Conservation (phyloP, 495 filamentous ascomycete species). For the Tirmania nivea region DNA sequence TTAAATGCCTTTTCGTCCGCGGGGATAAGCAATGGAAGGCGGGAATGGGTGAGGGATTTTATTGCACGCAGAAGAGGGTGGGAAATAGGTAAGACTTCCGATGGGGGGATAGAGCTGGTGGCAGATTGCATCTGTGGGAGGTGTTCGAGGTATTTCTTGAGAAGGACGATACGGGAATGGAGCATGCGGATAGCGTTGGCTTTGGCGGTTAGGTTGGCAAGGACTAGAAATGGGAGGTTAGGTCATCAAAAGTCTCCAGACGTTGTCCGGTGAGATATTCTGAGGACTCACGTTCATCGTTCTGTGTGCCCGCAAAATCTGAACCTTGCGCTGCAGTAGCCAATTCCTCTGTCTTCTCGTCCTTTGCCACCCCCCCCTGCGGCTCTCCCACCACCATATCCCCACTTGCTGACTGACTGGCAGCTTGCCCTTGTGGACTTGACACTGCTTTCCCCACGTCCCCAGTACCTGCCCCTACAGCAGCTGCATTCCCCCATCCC, state of each 20-base stretch:
- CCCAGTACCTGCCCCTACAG: constrained; percentile 23
- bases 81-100: constrained; percentile 31
- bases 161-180: constrained; percentile 57
- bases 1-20: constrained; percentile 30
- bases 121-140: constrained; percentile 28
- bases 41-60: constrained; percentile 36
- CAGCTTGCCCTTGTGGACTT: constrained; percentile 7
- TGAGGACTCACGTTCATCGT: constrained; percentile 24
- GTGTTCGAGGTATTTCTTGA: constrained; percentile 56
- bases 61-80: constrained; percentile 43
- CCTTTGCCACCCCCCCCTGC: constrained; percentile 16
- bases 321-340: constrained; percentile 14
- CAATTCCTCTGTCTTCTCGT: constrained; percentile 20
- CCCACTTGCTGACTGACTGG: constrained; percentile 19
- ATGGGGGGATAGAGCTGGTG: constrained; percentile 19
- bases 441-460: neutral
- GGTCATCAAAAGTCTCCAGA: neutral
- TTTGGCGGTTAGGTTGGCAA: constrained; percentile 57
- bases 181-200: constrained; percentile 84
- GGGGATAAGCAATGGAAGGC: constrained; percentile 37
- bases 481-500: constrained; percentile 49
- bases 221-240: constrained; percentile 24
- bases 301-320: constrained; percentile 9
- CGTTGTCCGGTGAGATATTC: neutral
- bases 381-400: constrained; percentile 21